Percentiles rank a stretch among this genome's conserved stretches.
Conservation (phyloP, 306 rosid genomes). For the Astragalus glycyphyllos region DNA sequence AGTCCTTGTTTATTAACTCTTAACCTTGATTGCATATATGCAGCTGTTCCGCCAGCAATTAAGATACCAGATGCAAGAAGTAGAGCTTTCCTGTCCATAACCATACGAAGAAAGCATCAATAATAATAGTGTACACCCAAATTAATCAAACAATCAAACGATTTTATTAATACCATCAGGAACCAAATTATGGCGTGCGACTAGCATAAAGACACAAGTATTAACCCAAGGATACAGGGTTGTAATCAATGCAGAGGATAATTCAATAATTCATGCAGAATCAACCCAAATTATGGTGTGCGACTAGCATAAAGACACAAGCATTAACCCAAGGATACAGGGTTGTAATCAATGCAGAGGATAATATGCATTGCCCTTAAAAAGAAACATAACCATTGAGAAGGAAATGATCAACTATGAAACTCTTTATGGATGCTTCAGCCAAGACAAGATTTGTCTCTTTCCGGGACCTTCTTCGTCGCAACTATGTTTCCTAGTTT, state of each 20-base stretch:
- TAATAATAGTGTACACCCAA: slow-evolving; percentile 21
- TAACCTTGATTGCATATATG: slow-evolving; percentile 74
- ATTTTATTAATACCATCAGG: slow-evolving; percentile 27
- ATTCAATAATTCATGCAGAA: slow-evolving; percentile 30
- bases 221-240: slow-evolving; percentile 24
- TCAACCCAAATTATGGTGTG: slow-evolving; percentile 32
- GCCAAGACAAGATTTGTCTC: slow-evolving; percentile 31
- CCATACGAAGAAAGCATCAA: slow-evolving; percentile 37
- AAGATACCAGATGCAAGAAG: slow-evolving; percentile 87
- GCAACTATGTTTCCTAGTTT: slow-evolving; percentile 17
- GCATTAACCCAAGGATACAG: slow-evolving; percentile 13
- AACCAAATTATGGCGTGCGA: slow-evolving; percentile 18
- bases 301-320: background rate
- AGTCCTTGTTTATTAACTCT: slow-evolving; percentile 51
- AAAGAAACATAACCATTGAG: slow-evolving; percentile 32
- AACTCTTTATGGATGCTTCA: slow-evolving; percentile 18
- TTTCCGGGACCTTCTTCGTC: background rate
- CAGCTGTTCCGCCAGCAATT: slow-evolving; percentile 88
- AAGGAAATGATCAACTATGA: slow-evolving; percentile 30
- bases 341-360: slow-evolving; percentile 27
- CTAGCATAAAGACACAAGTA: background rate
- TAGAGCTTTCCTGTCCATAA: slow-evolving; percentile 71
- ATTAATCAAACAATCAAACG: slow-evolving; percentile 5
- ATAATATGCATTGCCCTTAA: background rate
- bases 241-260: slow-evolving; percentile 30